phyloP scores from a whole-genome alignment of 768 basidiomycete species.

The Stropharia rugosoannulata region DNA sequence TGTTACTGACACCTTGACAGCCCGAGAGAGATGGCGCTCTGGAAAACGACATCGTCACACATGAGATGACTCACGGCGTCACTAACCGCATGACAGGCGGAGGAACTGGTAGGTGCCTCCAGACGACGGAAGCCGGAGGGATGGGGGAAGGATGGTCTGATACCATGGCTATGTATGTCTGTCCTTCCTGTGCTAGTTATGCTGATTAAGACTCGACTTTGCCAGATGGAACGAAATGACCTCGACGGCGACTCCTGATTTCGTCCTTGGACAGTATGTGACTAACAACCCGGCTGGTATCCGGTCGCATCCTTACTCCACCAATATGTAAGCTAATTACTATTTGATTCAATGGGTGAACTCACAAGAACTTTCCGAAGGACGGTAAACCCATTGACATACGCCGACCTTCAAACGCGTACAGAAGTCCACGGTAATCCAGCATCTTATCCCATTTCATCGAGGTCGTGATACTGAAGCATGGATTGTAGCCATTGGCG shows the following conservation, averaged over 20 bases:
- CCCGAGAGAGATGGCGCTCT: conserved; percentile 61
- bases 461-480: background rate
- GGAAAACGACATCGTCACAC: conserved; percentile 53
- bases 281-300: conserved; percentile 50
- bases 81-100: conserved; percentile 52
- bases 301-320: conserved; percentile 57
- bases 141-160: conserved; percentile 72
- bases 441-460: background rate
- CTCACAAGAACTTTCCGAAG: conserved; percentile 18
- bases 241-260: conserved; percentile 34
- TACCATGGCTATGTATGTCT: conserved; percentile 39
- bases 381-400: conserved; percentile 35
- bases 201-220: background rate
- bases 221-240: conserved; percentile 42
- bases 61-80: conserved; percentile 48
- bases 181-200: background rate
- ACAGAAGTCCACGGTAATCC: conserved; percentile 45
- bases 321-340: conserved; percentile 27
- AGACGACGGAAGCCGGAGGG: conserved; percentile 61
- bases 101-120: conserved; percentile 57
- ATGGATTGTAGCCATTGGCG: conserved; percentile 41
- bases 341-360: background rate
- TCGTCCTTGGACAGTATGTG: conserved; percentile 51
- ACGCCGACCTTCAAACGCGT: conserved; percentile 28
- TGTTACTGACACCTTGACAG: background rate